phyloP scores from a whole-genome alignment of 305 asterid genomes.

The Fraxinus nigra region DNA sequence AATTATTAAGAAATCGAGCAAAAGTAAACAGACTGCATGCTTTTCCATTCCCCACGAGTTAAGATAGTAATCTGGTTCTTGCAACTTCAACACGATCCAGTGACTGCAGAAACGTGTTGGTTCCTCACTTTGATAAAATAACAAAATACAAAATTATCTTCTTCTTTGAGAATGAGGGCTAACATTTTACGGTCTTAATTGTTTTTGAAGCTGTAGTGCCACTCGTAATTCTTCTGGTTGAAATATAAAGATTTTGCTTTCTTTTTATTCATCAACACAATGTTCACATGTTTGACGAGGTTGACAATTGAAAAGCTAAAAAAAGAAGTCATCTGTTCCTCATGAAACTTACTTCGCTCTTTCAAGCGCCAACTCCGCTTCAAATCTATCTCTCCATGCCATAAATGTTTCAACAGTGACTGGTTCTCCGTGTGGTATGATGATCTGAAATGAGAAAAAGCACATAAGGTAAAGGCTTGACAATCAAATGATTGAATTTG shows the following conservation, averaged over 20 bases:
- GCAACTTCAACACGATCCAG: conserved; percentile 6
- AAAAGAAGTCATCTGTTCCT: conserved; percentile 11
- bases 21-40: not conserved
- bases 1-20: conserved; percentile 7
- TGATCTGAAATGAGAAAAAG: conserved; percentile 52
- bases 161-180: not conserved
- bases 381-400: conserved; percentile 98
- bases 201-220: not conserved
- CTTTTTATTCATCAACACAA: not conserved
- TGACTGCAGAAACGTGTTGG: not conserved
- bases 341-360: conserved; percentile 83
- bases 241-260: not conserved
- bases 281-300: conserved; percentile 9
- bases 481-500: not conserved
- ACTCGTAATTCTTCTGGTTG: not conserved
- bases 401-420: conserved; percentile 88
- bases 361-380: conserved; percentile 96
- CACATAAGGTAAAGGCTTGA: not conserved
- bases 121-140: not conserved
- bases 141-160: not conserved
- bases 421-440: conserved; percentile 96
- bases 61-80: not conserved
- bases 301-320: conserved; percentile 17
- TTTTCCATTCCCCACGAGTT: not conserved
- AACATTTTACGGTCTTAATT: not conserved